Evolutionary conservation across 768 basidiomycete genomes (phyloP).

Genomic region (Auricularia cornea): DNA sequence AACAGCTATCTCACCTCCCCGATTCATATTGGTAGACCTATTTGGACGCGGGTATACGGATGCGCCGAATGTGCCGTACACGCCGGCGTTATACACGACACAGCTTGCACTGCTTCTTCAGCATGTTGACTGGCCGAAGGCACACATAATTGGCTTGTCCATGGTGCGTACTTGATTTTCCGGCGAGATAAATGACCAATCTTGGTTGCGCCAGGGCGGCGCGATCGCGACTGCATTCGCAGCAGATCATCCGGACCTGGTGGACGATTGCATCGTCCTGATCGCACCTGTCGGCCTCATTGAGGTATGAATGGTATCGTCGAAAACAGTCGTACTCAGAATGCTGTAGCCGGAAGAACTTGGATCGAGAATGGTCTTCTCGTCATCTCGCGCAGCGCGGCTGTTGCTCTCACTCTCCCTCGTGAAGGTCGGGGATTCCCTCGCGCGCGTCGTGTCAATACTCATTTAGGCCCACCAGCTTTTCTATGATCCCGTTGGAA

Average conservation of each 20-base stretch:
- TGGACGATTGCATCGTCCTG: constrained; percentile 56
- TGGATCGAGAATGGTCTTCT: background rate
- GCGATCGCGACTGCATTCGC: constrained; percentile 65
- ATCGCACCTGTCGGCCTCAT: constrained; percentile 65
- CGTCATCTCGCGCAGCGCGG: background rate
- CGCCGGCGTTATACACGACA: constrained; percentile 54
- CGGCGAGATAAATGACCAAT: background rate
- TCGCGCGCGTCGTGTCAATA: background rate
- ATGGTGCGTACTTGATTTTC: constrained; percentile 42
- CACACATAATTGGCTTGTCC: constrained; percentile 59
- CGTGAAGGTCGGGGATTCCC: background rate
- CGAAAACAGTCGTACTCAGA: constrained; percentile 5
- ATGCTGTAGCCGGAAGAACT: background rate
- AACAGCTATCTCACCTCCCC: background rate
- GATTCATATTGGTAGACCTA: constrained; percentile 40
- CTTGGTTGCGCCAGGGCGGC: constrained; percentile 44
- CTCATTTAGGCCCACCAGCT: background rate
- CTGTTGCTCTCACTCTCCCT: background rate
- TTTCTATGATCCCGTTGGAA: background rate
- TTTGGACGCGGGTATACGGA: constrained; percentile 81
- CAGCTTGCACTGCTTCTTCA: constrained; percentile 80
- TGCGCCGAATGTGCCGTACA: constrained; percentile 62
- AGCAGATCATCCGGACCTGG: constrained; percentile 61
- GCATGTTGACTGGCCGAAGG: constrained; percentile 62
- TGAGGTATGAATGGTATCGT: constrained; percentile 21